phyloP scores from a whole-genome alignment of 2,329 filamentous ascomycete species.

The Sarocladiaceae sp. region DNA sequence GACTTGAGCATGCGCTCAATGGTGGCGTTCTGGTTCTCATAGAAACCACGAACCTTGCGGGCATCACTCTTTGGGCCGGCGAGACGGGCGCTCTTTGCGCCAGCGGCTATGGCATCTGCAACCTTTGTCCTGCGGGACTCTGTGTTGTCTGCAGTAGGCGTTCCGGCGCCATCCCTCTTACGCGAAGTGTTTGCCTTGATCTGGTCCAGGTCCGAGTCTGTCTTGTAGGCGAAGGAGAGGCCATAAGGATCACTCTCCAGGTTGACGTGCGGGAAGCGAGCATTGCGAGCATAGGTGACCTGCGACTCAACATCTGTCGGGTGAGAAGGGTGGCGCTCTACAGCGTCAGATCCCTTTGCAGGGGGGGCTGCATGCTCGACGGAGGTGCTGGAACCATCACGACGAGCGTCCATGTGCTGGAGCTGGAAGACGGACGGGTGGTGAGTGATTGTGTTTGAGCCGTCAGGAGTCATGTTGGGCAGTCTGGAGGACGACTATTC shows the following conservation, averaged over 20 bases:
- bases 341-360: conserved; percentile 28
- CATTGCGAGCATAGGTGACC: conserved; percentile 24
- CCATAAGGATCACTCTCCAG: conserved; percentile 73
- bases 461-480: conserved; percentile 34
- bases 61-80: conserved; percentile 27
- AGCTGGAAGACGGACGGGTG: conserved; percentile 39
- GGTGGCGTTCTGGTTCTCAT: conserved; percentile 85
- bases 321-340: conserved; percentile 35
- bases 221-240: conserved; percentile 72
- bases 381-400: conserved; percentile 38
- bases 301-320: conserved; percentile 43
- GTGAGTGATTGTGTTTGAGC: conserved; percentile 33
- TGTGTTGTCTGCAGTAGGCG: conserved; percentile 15
- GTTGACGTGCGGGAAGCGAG: conserved; percentile 51
- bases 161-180: conserved; percentile 55
- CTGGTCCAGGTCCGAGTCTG: conserved; percentile 64
- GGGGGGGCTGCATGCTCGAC: conserved; percentile 31
- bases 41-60: conserved; percentile 69
- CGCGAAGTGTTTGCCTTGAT: conserved; percentile 77
- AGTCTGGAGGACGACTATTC: background rate
- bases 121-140: background rate
- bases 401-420: conserved; percentile 23
- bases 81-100: conserved; percentile 8
- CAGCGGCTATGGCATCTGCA: background rate
- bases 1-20: conserved; percentile 89